phyloP scores from a whole-genome alignment of 768 basidiomycete genomes.

The Artomyces pyxidatus region DNA sequence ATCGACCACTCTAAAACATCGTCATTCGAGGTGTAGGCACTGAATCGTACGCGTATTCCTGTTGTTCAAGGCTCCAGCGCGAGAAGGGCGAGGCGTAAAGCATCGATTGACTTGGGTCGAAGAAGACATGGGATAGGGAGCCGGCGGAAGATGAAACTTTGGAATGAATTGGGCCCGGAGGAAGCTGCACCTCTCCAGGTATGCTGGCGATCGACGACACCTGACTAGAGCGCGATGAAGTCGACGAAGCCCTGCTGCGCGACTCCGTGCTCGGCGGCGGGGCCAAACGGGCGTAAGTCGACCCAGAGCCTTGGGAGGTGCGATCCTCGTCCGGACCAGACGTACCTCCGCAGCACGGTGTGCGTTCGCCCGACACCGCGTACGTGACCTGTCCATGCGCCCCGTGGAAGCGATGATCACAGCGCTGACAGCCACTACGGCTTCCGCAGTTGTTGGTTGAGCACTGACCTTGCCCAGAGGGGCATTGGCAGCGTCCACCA shows the following conservation, averaged over 20 bases:
- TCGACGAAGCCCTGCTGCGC: conserved; percentile 14
- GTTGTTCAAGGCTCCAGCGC: not conserved
- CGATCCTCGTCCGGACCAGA: not conserved
- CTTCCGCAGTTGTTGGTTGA: conserved; percentile 24
- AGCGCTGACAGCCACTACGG: conserved; percentile 24
- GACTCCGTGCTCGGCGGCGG: conserved; percentile 1
- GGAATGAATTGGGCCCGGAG: no score
- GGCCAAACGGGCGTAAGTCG: not conserved
- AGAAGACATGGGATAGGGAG: no score
- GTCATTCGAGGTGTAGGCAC: no score
- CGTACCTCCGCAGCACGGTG: conserved; percentile 16
- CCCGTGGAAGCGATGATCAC: conserved; percentile 20
- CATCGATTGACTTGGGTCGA: no score
- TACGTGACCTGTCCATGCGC: conserved; percentile 21
- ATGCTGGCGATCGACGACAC: not conserved
- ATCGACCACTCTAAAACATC: no score
- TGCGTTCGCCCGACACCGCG: conserved; percentile 29
- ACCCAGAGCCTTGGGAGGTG: not conserved
- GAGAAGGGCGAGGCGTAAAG: not conserved
- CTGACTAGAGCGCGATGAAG: conserved; percentile 12
- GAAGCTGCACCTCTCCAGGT: no score
- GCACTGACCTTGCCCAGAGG: conserved; percentile 25
- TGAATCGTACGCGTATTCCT: not conserved
- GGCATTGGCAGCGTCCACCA: conserved; percentile 28
- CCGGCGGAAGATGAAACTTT: no score